Evolutionary conservation across 140 eudicot genomes (phyloP), one percentile per base, ranked within the genome.

Genomic region (Cichorium intybus): DNA sequence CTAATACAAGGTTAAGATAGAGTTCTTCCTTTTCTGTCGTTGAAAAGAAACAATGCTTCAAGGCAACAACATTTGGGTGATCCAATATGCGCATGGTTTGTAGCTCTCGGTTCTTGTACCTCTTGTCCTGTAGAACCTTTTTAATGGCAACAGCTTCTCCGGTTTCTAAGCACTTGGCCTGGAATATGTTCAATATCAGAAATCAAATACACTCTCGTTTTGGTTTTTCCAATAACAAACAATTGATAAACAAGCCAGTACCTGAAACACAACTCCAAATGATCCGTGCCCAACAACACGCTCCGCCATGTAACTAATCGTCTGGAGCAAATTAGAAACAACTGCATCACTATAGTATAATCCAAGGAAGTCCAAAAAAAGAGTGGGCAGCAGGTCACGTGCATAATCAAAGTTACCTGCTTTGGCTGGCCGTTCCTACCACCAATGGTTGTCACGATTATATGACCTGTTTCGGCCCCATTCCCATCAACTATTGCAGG

Each of bases 221-320:
- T n/a, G n/a, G n/a, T n/a, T n/a, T n/a, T n/a, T n/a, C n/a, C n/a
- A n/a, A n/a, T n/a, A n/a, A 41, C 60, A 14, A 2, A 12, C 2
- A 23, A 26, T 14, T 17, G 12, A n/a, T 46, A 23, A 23, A 35
- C 1, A 17, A 62, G 46, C 20, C 8, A 26, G 22, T 41, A 84
- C 95, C 90, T 87, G 97, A 56, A 89, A 89, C 47, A 89, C 97
- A 10, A 89, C 97, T 56, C 97, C 97, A 49, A 89, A 89, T 5
- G 97, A 89, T 69, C 97, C 97, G 51, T 85, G 91, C 50, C 97
- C 97, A 55, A 89, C 97, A 47, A 85, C 79, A 11, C 97, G 88
- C 76, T 89, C 97, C 2, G 97, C 97, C 97, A 89, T 89, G 69
- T 89, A 89, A 79, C 97, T 89, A 48, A 89, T 81, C 45, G 95